These are phyloP conservation scores for Volvariella volvacea DNA, from an alignment of 1,284 basidiomycete genomes.

Conservation along the genomic window DNA sequence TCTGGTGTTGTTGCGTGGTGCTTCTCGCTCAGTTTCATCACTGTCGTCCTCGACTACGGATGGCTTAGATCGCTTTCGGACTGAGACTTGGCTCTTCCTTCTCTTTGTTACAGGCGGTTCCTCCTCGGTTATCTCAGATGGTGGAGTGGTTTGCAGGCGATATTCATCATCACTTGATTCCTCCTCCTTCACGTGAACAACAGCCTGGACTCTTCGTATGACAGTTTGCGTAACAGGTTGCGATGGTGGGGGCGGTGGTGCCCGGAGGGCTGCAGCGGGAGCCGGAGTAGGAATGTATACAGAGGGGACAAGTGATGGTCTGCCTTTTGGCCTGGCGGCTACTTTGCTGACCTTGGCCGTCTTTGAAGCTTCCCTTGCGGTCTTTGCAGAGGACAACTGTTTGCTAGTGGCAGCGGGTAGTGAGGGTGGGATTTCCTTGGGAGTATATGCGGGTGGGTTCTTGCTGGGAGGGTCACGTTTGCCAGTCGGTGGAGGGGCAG, in stretches of 20 bases:
- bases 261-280: too few relatives aligned
- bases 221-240: conserved; percentile 17
- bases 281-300: too few relatives aligned
- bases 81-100: conserved; percentile 10
- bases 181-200: conserved; percentile 30
- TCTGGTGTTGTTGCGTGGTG: neutral
- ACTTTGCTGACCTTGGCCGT: conserved; percentile 1
- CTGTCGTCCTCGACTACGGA: conserved; percentile 12
- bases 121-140: neutral
- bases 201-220: conserved; percentile 36
- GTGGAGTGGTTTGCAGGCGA: too few relatives aligned
- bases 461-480: too few relatives aligned
- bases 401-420: too few relatives aligned
- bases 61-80: conserved; percentile 11
- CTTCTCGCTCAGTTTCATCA: neutral
- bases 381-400: too few relatives aligned
- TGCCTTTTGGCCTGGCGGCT: conserved; percentile 4
- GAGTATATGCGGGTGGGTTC: too few relatives aligned
- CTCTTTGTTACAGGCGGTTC: conserved; percentile 12
- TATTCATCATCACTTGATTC: conserved; percentile 26
- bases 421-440: too few relatives aligned
- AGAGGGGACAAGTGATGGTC: too few relatives aligned
- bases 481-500: too few relatives aligned
- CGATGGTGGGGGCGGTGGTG: conserved; percentile 4
- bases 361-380: too few relatives aligned